These are phyloP conservation scores for Thymus mandschuricus DNA, from an alignment of 257 asterid genomes.

Conservation along the genomic window DNA sequence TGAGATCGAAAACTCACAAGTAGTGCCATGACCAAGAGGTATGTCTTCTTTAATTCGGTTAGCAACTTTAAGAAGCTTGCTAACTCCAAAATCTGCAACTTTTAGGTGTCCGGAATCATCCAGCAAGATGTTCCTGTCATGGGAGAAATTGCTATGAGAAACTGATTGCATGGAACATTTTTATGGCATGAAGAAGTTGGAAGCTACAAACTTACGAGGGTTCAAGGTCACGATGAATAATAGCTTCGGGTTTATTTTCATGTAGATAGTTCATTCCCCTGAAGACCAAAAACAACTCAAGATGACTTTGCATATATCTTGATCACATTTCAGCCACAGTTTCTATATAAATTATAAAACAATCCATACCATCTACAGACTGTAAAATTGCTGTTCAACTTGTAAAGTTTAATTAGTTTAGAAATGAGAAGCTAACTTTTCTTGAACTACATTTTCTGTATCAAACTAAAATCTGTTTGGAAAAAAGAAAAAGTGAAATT, in stretches of 20 bases:
- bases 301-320: constrained; percentile 3
- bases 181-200: constrained; percentile 10
- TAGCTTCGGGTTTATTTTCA: constrained; percentile 77
- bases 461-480: constrained; percentile 1
- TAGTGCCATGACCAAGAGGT: constrained; percentile 56
- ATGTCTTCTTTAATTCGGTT: constrained; percentile 72
- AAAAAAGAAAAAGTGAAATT: background rate
- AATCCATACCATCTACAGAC: background rate
- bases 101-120: constrained; percentile 96
- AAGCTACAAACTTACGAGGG: constrained; percentile 75
- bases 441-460: background rate
- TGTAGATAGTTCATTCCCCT: constrained; percentile 98
- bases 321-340: constrained; percentile 15
- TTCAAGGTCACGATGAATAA: constrained; percentile 92
- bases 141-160: constrained; percentile 27
- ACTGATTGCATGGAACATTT: constrained; percentile 14
- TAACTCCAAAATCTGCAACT: constrained; percentile 96
- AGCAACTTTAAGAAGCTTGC: constrained; percentile 83
- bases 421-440: constrained; percentile 6
- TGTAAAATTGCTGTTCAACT: background rate
- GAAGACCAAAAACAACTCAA: constrained; percentile 37
- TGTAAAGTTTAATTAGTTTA: background rate
- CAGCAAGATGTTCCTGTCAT: constrained; percentile 85
- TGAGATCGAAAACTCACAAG: constrained; percentile 64
- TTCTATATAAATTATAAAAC: constrained; percentile 14